These are phyloP conservation scores for Akanthomyces lecanii DNA, from an alignment of 2,329 filamentous ascomycete species.

Conservation along the genomic window DNA sequence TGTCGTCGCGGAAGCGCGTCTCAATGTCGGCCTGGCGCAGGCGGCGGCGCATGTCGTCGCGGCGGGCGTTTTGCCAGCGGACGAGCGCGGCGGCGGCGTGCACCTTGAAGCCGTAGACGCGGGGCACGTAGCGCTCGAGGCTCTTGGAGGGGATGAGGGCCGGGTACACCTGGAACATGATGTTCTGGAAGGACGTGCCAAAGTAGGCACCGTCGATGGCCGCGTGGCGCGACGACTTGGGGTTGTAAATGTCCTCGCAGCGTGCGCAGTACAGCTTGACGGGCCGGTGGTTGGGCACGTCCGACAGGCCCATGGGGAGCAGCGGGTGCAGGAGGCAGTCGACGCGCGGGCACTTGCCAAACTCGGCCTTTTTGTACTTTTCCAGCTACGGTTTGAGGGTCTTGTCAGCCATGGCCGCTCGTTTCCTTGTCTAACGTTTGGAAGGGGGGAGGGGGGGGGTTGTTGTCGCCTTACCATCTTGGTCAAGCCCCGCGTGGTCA, in stretches of 20 bases:
- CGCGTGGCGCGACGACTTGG: constrained; percentile 93
- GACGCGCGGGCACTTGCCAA: constrained; percentile 95
- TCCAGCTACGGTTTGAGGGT: constrained; percentile 62
- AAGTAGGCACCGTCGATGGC: constrained; percentile 98
- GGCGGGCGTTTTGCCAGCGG: constrained; percentile 81
- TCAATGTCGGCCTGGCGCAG: constrained; percentile 70
- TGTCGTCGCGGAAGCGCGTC: constrained; percentile 71
- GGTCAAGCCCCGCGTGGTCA: constrained; percentile 85
- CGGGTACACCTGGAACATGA: constrained; percentile 97
- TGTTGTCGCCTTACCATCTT: constrained; percentile 79
- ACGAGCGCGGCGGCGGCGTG: constrained; percentile 84
- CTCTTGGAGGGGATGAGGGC: constrained; percentile 83
- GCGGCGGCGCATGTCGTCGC: constrained; percentile 77
- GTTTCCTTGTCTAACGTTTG: too few relatives aligned
- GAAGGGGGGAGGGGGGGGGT: background rate
- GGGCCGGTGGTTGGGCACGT: constrained; percentile 79
- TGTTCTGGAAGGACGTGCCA: constrained; percentile 96
- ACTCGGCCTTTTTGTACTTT: constrained; percentile 97
- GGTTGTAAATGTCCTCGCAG: constrained; percentile 98
- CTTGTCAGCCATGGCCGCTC: too few relatives aligned
- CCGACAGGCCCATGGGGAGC: constrained; percentile 89
- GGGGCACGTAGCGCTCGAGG: constrained; percentile 78
- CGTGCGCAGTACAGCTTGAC: constrained; percentile 97
- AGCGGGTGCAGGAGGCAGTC: constrained; percentile 91
- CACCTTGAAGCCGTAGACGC: constrained; percentile 92